These are phyloP conservation scores for Coemansia sp. DNA, from an alignment of 192 early-diverging fungal species.

Conservation along the genomic window DNA sequence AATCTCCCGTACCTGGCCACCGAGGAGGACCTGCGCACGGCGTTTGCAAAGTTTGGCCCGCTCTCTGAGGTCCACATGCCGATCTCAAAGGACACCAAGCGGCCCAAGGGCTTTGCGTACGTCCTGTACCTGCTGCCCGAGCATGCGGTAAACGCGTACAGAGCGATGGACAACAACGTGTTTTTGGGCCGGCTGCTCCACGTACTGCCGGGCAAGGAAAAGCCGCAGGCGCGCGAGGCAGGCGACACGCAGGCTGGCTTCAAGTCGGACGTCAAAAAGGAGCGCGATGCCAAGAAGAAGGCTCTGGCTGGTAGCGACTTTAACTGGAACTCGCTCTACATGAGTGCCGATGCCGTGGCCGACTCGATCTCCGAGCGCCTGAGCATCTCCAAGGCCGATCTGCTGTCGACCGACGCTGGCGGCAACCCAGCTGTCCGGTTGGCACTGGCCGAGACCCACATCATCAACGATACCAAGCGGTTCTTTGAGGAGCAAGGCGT, in stretches of 20 bases:
- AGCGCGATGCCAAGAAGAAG: slow-evolving; percentile 83
- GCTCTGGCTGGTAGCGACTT: slow-evolving; percentile 79
- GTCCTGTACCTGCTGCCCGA: slow-evolving; percentile 88
- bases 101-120: slow-evolving; percentile 94
- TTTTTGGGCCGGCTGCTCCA: slow-evolving; percentile 95
- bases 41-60: slow-evolving; percentile 88
- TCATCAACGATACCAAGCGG: slow-evolving; percentile 92
- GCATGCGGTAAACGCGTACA: slow-evolving; percentile 91
- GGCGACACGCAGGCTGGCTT: slow-evolving; percentile 58
- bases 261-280: slow-evolving; percentile 73
- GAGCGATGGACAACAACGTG: slow-evolving; percentile 76
- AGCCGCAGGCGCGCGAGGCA: slow-evolving; percentile 51
- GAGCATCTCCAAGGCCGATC: slow-evolving; percentile 87
- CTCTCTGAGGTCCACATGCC: slow-evolving; percentile 96
- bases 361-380: slow-evolving; percentile 95
- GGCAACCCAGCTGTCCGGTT: slow-evolving; percentile 90
- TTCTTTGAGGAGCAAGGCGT: slow-evolving; percentile 90
- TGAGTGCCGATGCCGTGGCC: slow-evolving; percentile 95
- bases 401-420: slow-evolving; percentile 75
- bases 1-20: slow-evolving; percentile 93
- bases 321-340: slow-evolving; percentile 97
- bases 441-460: slow-evolving; percentile 97
- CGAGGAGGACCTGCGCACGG: slow-evolving; percentile 79
- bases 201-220: slow-evolving; percentile 88
- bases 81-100: slow-evolving; percentile 89